Base-by-base conservation (phyloP, 208 protist species). In the Trypanosoma vivax region DNA sequence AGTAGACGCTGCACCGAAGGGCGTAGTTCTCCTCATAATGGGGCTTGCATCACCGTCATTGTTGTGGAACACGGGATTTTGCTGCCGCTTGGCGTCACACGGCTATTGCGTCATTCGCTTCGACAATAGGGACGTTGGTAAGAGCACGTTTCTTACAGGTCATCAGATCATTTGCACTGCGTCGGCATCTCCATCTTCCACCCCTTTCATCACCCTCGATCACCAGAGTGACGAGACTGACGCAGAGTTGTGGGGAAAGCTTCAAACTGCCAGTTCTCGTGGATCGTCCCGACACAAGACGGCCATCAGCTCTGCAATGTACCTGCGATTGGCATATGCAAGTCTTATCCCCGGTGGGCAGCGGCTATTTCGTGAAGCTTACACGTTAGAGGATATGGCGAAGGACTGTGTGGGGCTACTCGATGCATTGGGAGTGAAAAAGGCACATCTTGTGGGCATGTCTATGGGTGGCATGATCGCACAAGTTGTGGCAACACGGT, bases 381-480 rank as follows among this genome's bases (percentile, higher is more conserved):
- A 63, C 35, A 51, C 62, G 14, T 19, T 70, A 16, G 27, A 63
- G 16, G 62, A 70, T 45, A 80, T 92, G 75, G 74, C 84, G 5
- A 51, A 45, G 3, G 80, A 92, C 43, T 59, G 60, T 10, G 59
- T 89, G 31, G 65, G 67, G n/a, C 63, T 92, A 34, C 58, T 92
- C 13, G 56, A 67, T 19, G 65, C 34, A 2, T 63, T 92, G 27
- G 39, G 60, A 34, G 51, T 79, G 3, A 7, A 39, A 11, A 60
- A 37, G 10, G 70, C 73, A 28, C 80, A 92, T 50, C 37, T 92
- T 25, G 73, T 92, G 2, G 85, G 85, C 16, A 68, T 65, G 34
- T 89, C 67, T 4, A 58, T 88, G 63, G 85, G 85, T 27, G 85
- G 85, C 18, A 79, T 84, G 49, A 79, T 92, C 48, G 61, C 57